These are phyloP conservation scores for Syzygium grande DNA, from an alignment of 345 rosid genomes.

Conservation along the genomic window DNA sequence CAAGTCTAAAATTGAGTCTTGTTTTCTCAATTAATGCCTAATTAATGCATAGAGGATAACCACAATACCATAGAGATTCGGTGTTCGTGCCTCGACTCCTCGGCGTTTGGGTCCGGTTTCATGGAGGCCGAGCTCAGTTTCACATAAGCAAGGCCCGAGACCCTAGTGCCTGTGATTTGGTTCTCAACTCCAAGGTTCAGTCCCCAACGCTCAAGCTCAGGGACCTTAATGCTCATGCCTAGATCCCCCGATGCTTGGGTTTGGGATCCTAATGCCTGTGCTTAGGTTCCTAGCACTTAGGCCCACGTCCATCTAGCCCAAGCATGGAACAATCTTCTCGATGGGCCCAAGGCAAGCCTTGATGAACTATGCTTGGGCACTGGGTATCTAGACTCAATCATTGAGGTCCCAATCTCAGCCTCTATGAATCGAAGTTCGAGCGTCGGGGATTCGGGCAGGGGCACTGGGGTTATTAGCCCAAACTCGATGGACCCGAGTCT, in stretches of 20 bases:
- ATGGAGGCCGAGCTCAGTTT: rapidly evolving
- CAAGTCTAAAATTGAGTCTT: not conserved
- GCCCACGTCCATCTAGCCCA: not conserved
- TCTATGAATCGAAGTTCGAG: not conserved
- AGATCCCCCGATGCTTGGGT: not conserved
- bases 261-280: rapidly evolving
- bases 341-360: not conserved
- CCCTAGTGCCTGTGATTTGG: not conserved
- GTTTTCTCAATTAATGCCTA: not conserved
- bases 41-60: not conserved
- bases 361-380: not conserved
- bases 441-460: not conserved
- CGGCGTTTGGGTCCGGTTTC: not conserved
- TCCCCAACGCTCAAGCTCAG: rapidly evolving
- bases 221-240: not conserved
- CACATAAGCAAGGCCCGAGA: not conserved
- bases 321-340: not conserved
- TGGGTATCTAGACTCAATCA: not conserved
- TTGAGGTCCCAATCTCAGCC: rapidly evolving
- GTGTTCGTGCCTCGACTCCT: not conserved
- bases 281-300: not conserved
- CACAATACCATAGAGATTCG: not conserved
- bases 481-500: not conserved
- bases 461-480: rapidly evolving
- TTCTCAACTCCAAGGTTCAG: not conserved